Base-by-base conservation (phyloP, 495 filamentous ascomycete species). In the Halenospora varia region DNA sequence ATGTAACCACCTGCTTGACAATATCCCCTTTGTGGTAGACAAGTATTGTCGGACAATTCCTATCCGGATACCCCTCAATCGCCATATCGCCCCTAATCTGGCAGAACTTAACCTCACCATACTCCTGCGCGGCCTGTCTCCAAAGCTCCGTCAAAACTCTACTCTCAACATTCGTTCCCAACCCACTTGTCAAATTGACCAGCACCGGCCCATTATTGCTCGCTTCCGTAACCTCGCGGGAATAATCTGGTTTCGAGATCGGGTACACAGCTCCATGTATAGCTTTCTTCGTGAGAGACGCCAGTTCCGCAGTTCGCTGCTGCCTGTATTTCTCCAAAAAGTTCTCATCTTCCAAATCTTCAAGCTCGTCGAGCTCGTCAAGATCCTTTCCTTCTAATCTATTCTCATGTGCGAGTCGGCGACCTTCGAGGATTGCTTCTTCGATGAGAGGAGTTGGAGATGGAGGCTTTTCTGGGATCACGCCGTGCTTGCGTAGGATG, bases 401-500 rank as follows among this genome's bases (percentile, higher is more conserved):
- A 64, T 96, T 95, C 67, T 96, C 92, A 63, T 96, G 82, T 40
- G 90, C 91, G 47, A 90, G 77, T 61, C 81, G 77, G 51, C 88
- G 82, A 6, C 88, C 94, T 72, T 93, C 88, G 41, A 84, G 68
- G 44, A 97, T 79, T n/a, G 94, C 94, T 78, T 97, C 95, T 73
- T 97, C 88, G 65, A 99, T 96, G 61, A 94, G 80, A 13, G 92
- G 90, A 18, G 94, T 96, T 0, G 93, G 92, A 42, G 92, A 95
- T 15, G 93, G 89, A 0, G 93, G 91, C 70, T 96, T 97, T 67
- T 97, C 92, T 11, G 94, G 94, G 55, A 99, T 97, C 51, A 99
- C 76, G 41, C 89, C 89, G 74, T 97, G 91, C 70, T 96, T 92
- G 54, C 94, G 90, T 49, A 99, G 89, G 66, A 99, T 99, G 60